Base-by-base conservation (phyloP, 2,329 filamentous ascomycete species). In the Claviceps capensis region DNA sequence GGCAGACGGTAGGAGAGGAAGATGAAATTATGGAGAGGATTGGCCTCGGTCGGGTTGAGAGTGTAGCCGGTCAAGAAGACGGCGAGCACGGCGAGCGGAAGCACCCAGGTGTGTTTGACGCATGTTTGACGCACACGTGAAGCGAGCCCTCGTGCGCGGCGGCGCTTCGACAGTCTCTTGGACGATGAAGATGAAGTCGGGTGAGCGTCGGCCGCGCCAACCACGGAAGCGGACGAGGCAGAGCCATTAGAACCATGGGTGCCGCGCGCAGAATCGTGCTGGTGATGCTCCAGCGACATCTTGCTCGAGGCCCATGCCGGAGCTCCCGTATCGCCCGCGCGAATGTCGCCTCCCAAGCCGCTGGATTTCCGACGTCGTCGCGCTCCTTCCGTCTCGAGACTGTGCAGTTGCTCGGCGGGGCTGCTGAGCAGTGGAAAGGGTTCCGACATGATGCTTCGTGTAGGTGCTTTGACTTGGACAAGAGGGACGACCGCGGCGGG, bases 1-100 rank as follows among this genome's bases (percentile, higher is more conserved):
- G 85, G 79, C 53, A 90, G 75, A 52, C 81, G 79, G 72, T 97
- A 97, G 49, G 89, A 93, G 55, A 96, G 82, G 76, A 95, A 95
- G 67, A 96, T 82, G 67, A 88, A 89, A 68, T 76, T 77, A 69
- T 87, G 77, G 57, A 95, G 67, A 13, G 86, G 86, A 67, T 96
- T 96, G 53, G 83, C 81, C 55, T 83, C 75, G 60, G 78, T 81
- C 5, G 90, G 91, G 64, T 89, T 85, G 62, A 87, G 65, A 58
- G 81, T 79, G 69, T 91, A 96, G 55, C 81, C 74, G 48, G 74
- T 69, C 54, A 86, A 69, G 63, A 90, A 75, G 63, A 82, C 61
- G 54, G 76, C 55, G 53, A 88, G 69, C 53, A 94, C 70, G 58
- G 85, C 66, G 53, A 93, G 77, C 23, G 91, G 90, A 37, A 81